Conservation (phyloP, 257 asterid genomes). For the Nicotiana attenuata region DNA sequence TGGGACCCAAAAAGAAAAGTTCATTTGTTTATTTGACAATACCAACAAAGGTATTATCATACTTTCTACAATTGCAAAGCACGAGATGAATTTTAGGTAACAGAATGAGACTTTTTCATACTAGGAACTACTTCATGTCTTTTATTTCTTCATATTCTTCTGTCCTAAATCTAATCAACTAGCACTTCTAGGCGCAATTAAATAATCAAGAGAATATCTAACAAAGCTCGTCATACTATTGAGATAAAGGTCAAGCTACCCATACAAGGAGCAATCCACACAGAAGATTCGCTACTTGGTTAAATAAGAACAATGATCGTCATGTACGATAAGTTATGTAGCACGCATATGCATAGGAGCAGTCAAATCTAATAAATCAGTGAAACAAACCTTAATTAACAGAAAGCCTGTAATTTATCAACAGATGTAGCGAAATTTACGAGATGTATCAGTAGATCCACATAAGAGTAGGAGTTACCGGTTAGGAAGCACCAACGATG, state of each 20-base stretch:
- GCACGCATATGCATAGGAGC: too few species aligned
- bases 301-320: neutral
- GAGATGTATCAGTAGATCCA: neutral
- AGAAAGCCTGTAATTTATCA: neutral
- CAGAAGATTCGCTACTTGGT: neutral
- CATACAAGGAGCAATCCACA: neutral
- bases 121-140: neutral
- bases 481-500: conserved; percentile 26
- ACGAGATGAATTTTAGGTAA: neutral
- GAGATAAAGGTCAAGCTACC: neutral
- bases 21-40: neutral
- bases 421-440: neutral
- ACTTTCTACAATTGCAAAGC: neutral
- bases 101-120: neutral
- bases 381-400: neutral
- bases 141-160: neutral
- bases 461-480: neutral
- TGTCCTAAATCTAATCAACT: neutral
- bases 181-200: neutral
- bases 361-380: too few species aligned
- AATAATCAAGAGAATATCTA: neutral
- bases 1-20: neutral
- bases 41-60: neutral
- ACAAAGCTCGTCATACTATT: neutral
- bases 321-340: too few species aligned